Evolutionary conservation across 768 basidiomycete species (phyloP), one percentile per base, ranked within the genome.

Genomic region (Russula virescens): DNA sequence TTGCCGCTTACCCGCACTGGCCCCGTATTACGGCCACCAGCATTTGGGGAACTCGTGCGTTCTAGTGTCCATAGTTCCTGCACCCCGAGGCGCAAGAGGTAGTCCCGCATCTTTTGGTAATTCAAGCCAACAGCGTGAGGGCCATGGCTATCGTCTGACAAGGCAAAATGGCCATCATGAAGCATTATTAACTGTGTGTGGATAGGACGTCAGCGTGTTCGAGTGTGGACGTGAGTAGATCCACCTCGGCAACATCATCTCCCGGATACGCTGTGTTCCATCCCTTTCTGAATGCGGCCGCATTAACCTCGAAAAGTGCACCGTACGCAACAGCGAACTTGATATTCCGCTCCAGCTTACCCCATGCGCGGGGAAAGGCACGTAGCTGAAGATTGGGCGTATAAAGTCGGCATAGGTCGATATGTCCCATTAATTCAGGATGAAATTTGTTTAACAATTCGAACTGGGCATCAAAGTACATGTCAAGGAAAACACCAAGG

Each of bases 141-240:
- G 0, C 92, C 94, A 69, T 99, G 97, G 56, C 94, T 95, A 75
- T 98, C 97, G 71, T 98, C 97, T 6, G 96, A 98, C 28, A 99
- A 79, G 21, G 87, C 82, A 66, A 97, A 83, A 25, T 84, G 83
- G 3, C 95, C 97, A 11, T 81, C 83, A 52, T 79, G 73, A 47
- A 78, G 71, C n/a, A 83, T 67, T 60, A 98, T 89, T 25, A 88
- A 69, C 96, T 98, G 71, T 31, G 57, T 16, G 45, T 35, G 55
- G 34, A 40, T 21, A 38, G 38, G 52, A 50, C 47, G 25, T 42
- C 54, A 47, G 21, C 55, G 46, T 38, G 43, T 46, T 34, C 13
- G 19, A 55, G 54, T n/a, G 68, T 59, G 58, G 63, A 60, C 50
- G 61, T 31, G 23, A 62, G 73, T 25, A 28, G 9, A 74, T 81